Evolutionary conservation across 768 basidiomycete genomes (phyloP).

Genomic region (Pleurotus giganteus): DNA sequence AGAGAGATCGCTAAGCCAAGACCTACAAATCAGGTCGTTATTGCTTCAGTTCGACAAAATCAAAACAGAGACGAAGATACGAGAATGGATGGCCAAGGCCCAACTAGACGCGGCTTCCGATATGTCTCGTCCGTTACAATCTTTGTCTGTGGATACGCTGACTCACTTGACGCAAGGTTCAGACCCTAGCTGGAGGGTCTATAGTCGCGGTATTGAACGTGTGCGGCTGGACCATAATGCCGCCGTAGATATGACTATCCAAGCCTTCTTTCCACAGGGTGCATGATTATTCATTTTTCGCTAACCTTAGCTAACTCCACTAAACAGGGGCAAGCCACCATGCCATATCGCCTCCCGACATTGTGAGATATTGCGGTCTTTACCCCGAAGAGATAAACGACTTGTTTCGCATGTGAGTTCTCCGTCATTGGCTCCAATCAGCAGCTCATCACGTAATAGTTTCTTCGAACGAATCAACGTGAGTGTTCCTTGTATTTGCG

Average conservation of each 20-base stretch:
- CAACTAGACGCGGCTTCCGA: slow-evolving; percentile 17
- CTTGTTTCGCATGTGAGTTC: slow-evolving; percentile 50
- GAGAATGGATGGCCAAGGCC: slow-evolving; percentile 36
- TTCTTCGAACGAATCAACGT: slow-evolving; percentile 57
- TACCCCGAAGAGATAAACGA: slow-evolving; percentile 50
- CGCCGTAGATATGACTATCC: slow-evolving; percentile 35
- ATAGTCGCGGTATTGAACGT: slow-evolving; percentile 2
- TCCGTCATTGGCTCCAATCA: background rate
- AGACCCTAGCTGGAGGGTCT: background rate
- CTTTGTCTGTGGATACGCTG: background rate
- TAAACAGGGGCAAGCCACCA: slow-evolving; percentile 15
- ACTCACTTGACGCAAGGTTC: background rate
- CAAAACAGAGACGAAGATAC: slow-evolving; percentile 37
- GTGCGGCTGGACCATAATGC: slow-evolving; percentile 24
- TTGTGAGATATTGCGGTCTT: slow-evolving; percentile 45
- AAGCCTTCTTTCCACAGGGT: slow-evolving; percentile 34
- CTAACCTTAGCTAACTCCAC: slow-evolving; percentile 8
- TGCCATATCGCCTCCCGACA: slow-evolving; percentile 35
- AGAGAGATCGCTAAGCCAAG: slow-evolving; percentile 42
- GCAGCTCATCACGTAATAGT: slow-evolving; percentile 22
- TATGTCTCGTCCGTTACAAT: background rate
- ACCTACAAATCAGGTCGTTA: slow-evolving; percentile 43
- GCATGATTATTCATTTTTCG: slow-evolving; percentile 11
- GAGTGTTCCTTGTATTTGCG: slow-evolving; percentile 16
- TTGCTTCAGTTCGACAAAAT: slow-evolving; percentile 42